These are phyloP conservation scores for Rhizodiscina lignyota DNA, from an alignment of 495 filamentous ascomycete genomes.

Conservation along the genomic window DNA sequence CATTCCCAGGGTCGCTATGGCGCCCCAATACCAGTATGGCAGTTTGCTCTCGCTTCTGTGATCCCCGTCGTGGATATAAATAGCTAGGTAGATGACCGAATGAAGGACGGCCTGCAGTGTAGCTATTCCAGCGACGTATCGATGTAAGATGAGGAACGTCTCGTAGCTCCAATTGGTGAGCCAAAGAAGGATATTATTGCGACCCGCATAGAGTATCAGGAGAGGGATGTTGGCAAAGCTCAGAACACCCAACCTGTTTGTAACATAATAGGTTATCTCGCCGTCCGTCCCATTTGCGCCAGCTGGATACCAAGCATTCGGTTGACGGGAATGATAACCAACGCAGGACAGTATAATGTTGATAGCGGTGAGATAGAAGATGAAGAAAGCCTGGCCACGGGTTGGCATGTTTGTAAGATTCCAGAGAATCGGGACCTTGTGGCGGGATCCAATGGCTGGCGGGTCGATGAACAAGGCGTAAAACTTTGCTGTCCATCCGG, in stretches of 20 bases:
- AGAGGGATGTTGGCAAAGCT: constrained; percentile 19
- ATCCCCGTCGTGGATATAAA: constrained; percentile 10
- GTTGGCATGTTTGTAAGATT: constrained; percentile 21
- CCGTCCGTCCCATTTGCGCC: background rate
- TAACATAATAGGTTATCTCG: constrained; percentile 25
- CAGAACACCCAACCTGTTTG: constrained; percentile 23
- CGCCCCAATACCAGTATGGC: constrained; percentile 27
- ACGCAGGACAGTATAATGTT: constrained; percentile 24
- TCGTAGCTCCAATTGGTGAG: constrained; percentile 29
- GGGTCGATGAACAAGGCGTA: background rate
- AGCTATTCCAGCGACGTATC: constrained; percentile 28
- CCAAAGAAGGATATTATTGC: constrained; percentile 32
- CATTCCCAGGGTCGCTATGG: constrained; percentile 19
- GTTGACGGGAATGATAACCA: constrained; percentile 13
- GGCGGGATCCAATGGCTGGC: background rate
- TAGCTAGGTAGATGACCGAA: constrained; percentile 12
- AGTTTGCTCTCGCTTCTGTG: constrained; percentile 9
- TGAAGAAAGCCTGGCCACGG: constrained; percentile 23
- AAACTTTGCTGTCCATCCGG: background rate
- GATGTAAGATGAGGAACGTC: constrained; percentile 29
- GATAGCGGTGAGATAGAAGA: constrained; percentile 21
- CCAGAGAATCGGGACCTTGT: background rate
- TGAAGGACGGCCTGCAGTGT: constrained; percentile 23
- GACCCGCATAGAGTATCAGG: constrained; percentile 20
- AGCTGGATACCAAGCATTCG: constrained; percentile 14